Conservation (phyloP, 139 green algal genomes). For the Ettlia oleoabundans region DNA sequence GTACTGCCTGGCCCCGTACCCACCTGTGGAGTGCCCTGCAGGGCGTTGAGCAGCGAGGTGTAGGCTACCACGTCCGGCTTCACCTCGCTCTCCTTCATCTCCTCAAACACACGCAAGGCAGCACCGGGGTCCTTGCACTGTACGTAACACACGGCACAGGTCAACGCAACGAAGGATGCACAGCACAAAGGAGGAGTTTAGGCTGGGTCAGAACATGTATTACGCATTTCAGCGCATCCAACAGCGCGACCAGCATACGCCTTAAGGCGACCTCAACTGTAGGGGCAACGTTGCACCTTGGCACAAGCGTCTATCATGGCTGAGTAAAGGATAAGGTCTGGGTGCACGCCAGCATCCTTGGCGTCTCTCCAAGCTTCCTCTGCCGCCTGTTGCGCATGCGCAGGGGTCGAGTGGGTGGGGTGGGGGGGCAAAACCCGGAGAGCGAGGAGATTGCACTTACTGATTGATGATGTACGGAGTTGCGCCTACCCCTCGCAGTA, state of each 20-base stretch:
- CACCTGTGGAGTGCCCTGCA: conserved; percentile 23
- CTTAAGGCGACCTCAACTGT: no score
- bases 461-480: no score
- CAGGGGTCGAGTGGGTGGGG: no score
- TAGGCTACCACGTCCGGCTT: conserved; percentile 30
- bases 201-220: no score
- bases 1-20: neutral
- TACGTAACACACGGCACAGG: no score
- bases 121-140: conserved; percentile 17
- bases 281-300: conserved; percentile 9
- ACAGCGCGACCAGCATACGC: no score
- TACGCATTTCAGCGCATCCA: no score
- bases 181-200: no score
- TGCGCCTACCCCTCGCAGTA: no score
- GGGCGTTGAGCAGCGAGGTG: conserved; percentile 17
- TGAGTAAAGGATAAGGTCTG: conserved; percentile 28
- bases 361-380: conserved; percentile 28
- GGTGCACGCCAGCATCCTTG: neutral
- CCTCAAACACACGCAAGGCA: conserved; percentile 1
- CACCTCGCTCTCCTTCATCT: neutral
- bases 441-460: no score
- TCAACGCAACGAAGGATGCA: no score
- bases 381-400: neutral
- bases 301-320: conserved; percentile 42
- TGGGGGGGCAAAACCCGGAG: no score